Percentiles rank a stretch among this genome's conserved stretches.
These are phyloP conservation scores for Russula brevipes DNA, from an alignment of 768 basidiomycete genomes.

Conservation along the genomic window DNA sequence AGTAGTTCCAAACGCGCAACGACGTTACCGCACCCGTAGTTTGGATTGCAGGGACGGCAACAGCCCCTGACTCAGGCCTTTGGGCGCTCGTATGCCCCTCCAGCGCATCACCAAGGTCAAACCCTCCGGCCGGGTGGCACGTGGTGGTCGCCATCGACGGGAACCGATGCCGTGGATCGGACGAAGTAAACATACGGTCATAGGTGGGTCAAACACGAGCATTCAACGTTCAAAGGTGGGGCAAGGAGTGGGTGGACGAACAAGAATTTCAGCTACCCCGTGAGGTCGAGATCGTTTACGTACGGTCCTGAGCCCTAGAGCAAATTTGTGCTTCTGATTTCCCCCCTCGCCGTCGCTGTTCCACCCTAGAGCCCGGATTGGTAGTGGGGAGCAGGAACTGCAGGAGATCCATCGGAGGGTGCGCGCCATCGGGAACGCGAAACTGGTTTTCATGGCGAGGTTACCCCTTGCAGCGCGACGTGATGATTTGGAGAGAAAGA, in stretches of 20 bases:
- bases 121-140: background rate
- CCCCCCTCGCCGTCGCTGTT: background rate
- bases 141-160: background rate
- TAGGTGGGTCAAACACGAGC: background rate
- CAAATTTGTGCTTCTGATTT: background rate
- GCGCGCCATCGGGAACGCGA: background rate
- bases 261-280: background rate
- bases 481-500: background rate
- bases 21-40: constrained; percentile 5
- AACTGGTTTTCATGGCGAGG: constrained; percentile 13
- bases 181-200: background rate
- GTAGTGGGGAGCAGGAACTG: background rate
- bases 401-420: background rate
- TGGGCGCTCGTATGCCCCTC: constrained; percentile 1
- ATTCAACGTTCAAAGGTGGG: background rate
- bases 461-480: constrained; percentile 2
- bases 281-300: background rate
- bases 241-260: background rate
- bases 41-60: background rate
- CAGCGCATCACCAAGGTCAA: constrained; percentile 5
- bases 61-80: constrained; percentile 4
- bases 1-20: constrained; percentile 9
- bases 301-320: background rate
- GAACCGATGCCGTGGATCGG: background rate
- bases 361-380: background rate